phyloP scores from a whole-genome alignment of 2,329 filamentous ascomycete genomes.

The Colletotrichum somersetense region DNA sequence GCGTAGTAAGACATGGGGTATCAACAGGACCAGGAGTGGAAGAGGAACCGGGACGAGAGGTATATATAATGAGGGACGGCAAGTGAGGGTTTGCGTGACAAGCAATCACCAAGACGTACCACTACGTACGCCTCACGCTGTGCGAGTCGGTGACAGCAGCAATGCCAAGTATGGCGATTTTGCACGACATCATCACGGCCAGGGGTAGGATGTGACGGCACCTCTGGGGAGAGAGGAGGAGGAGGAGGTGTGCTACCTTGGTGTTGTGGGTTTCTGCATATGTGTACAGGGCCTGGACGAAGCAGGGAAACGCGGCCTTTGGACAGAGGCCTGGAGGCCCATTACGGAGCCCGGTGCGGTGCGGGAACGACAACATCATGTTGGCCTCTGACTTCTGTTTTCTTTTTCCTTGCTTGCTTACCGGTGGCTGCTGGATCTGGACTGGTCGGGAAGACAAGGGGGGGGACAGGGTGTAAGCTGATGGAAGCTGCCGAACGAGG shows the following conservation, averaged over 20 bases:
- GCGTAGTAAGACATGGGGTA: constrained; percentile 20
- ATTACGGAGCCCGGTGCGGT: background rate
- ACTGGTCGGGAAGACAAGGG: background rate
- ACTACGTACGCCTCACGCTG: constrained; percentile 29
- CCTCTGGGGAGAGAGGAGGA: background rate
- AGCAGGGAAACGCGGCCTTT: constrained; percentile 28
- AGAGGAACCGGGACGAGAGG: background rate
- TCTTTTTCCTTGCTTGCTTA: background rate
- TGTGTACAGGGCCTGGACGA: constrained; percentile 18
- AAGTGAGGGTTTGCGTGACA: constrained; percentile 25
- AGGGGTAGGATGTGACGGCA: constrained; percentile 20
- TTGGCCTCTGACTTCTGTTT: background rate
- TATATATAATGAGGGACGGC: constrained; percentile 31
- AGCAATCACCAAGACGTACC: constrained; percentile 7
- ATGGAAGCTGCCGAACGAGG: constrained; percentile 12
- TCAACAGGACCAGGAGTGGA: background rate
- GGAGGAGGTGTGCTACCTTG: background rate
- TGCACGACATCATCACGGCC: constrained; percentile 40
- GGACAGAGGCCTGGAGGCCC: background rate
- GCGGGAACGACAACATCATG: background rate
- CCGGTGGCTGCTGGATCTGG: background rate
- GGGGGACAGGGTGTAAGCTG: background rate
- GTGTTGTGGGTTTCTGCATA: constrained; percentile 17
- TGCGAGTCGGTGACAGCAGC: constrained; percentile 40
- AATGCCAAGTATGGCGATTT: constrained; percentile 40